Conservation (phyloP, 768 basidiomycete species). For the Clavulina sp. region DNA sequence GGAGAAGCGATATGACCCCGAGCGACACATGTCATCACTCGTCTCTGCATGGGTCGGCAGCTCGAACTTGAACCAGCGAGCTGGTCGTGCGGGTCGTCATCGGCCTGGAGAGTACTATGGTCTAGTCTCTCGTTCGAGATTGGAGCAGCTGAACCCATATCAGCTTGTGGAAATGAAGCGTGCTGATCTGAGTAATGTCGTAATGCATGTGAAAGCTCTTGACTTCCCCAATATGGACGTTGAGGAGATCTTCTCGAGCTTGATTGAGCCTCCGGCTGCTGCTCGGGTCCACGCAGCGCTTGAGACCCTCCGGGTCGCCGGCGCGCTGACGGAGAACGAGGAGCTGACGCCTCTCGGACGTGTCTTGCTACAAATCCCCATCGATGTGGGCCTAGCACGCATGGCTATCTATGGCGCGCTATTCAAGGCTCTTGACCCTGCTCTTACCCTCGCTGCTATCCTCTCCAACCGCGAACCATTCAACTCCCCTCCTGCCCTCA, state of each 20-base stretch:
- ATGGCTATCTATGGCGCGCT: slow-evolving; percentile 79
- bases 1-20: slow-evolving; percentile 77
- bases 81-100: slow-evolving; percentile 84
- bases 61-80: slow-evolving; percentile 81
- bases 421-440: slow-evolving; percentile 81
- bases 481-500: slow-evolving; percentile 61
- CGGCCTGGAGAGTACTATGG: slow-evolving; percentile 83
- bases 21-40: slow-evolving; percentile 72
- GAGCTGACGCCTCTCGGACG: slow-evolving; percentile 75
- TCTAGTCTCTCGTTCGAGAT: slow-evolving; percentile 47
- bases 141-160: slow-evolving; percentile 47
- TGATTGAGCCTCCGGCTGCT: slow-evolving; percentile 77
- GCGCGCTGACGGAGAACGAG: slow-evolving; percentile 61
- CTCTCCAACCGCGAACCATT: slow-evolving; percentile 84
- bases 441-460: slow-evolving; percentile 79
- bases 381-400: slow-evolving; percentile 80
- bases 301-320: slow-evolving; percentile 63
- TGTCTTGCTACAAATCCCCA: slow-evolving; percentile 74
- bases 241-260: slow-evolving; percentile 66
- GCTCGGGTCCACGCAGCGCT: slow-evolving; percentile 66
- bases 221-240: slow-evolving; percentile 68
- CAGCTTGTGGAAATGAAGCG: slow-evolving; percentile 94
- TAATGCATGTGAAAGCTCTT: slow-evolving; percentile 92
- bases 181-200: slow-evolving; percentile 73
- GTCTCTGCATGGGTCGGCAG: slow-evolving; percentile 83